These are phyloP conservation scores for Boletus patriciae DNA, from an alignment of 768 basidiomycete genomes.

Conservation along the genomic window DNA sequence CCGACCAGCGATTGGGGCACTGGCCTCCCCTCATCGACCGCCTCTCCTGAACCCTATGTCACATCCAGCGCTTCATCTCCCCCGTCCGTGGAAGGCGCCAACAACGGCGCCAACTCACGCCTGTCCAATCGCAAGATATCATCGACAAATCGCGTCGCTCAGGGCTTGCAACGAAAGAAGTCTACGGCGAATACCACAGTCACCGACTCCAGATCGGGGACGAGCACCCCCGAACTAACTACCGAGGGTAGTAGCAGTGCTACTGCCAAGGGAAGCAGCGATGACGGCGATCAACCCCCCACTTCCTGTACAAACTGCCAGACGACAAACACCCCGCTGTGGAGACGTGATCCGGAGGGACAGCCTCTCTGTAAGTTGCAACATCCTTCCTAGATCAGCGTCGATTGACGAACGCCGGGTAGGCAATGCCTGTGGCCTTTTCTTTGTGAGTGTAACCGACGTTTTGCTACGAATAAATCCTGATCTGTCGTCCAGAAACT, in stretches of 20 bases:
- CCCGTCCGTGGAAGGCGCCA: slow-evolving; percentile 57
- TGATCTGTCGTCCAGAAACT: slow-evolving; percentile 66
- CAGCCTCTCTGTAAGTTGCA: slow-evolving; percentile 77
- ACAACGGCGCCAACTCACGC: slow-evolving; percentile 30
- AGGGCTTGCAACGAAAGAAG: slow-evolving; percentile 58
- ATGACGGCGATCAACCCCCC: slow-evolving; percentile 68
- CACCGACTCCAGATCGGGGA: slow-evolving; percentile 48
- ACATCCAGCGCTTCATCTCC: slow-evolving; percentile 72
- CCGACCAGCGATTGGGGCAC: slow-evolving; percentile 85
- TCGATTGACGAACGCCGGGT: slow-evolving; percentile 13
- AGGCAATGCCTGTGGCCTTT: slow-evolving; percentile 92
- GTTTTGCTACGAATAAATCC: slow-evolving; percentile 1
- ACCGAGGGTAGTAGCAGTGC: slow-evolving; percentile 31
- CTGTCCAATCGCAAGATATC: slow-evolving; percentile 57
- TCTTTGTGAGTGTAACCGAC: slow-evolving; percentile 65
- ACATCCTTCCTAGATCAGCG: slow-evolving; percentile 7
- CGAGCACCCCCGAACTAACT: slow-evolving; percentile 66
- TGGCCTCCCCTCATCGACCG: slow-evolving; percentile 65
- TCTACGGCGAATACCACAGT: slow-evolving; percentile 29
- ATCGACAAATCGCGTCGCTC: slow-evolving; percentile 59
- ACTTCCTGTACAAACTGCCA: slow-evolving; percentile 94
- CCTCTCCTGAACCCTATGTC: slow-evolving; percentile 74
- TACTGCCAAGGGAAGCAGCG: slow-evolving; percentile 45
- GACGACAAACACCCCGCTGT: slow-evolving; percentile 92
- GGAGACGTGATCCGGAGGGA: slow-evolving; percentile 91